Percentiles rank a stretch among this genome's conserved stretches.
phyloP scores from a whole-genome alignment of 1,284 basidiomycete genomes.

The Ceratobasidium sp. region DNA sequence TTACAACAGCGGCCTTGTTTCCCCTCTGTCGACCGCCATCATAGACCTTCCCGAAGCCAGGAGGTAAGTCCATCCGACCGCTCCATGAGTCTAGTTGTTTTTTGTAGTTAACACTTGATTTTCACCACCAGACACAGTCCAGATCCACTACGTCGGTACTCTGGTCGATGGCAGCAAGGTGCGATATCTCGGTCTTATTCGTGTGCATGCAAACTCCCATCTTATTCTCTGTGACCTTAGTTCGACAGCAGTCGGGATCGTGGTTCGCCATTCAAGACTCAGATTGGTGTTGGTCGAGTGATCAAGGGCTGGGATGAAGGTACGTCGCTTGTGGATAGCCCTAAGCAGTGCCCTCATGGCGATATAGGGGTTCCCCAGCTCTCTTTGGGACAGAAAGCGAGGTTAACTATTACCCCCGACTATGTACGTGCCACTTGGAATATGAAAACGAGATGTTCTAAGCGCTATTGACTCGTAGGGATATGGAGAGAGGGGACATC shows the following conservation, averaged over 20 bases:
- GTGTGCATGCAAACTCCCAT: background rate
- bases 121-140: slow-evolving; percentile 62
- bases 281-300: slow-evolving; percentile 84
- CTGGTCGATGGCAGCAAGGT: slow-evolving; percentile 67
- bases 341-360: background rate
- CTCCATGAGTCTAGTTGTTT: slow-evolving; percentile 52
- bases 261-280: slow-evolving; percentile 73
- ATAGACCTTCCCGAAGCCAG: slow-evolving; percentile 63
- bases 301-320: slow-evolving; percentile 95
- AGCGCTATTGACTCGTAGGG: slow-evolving; percentile 36
- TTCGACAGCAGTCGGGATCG: slow-evolving; percentile 58
- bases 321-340: slow-evolving; percentile 57
- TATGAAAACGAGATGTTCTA: background rate
- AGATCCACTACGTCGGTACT: slow-evolving; percentile 82
- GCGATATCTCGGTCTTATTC: background rate
- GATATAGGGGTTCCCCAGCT: slow-evolving; percentile 76
- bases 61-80: slow-evolving; percentile 59
- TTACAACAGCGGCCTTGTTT: background rate
- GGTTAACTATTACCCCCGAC: slow-evolving; percentile 74
- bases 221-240: slow-evolving; percentile 21
- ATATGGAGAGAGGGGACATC: slow-evolving; percentile 49
- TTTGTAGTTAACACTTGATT: slow-evolving; percentile 44
- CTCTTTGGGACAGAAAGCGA: slow-evolving; percentile 83
- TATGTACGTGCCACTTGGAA: slow-evolving; percentile 65
- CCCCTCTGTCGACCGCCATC: background rate